Evolutionary conservation across 495 filamentous ascomycete genomes (phyloP).

Genomic region (Hyaloscypha finlandica): DNA sequence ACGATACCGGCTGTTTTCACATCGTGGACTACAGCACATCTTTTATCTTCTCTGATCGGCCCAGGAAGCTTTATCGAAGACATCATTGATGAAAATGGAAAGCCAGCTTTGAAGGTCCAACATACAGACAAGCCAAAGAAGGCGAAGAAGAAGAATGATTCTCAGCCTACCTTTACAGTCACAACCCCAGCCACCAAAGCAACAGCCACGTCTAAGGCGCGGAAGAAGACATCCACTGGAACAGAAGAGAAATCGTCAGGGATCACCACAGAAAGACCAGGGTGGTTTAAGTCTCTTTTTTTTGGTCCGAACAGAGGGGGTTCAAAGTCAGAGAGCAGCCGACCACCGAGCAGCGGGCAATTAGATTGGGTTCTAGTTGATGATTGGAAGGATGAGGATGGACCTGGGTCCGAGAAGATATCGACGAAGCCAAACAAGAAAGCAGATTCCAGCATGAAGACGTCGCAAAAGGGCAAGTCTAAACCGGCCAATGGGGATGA

Average conservation of each 20-base stretch:
- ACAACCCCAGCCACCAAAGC: conserved; percentile 20
- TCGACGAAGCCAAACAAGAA: conserved; percentile 31
- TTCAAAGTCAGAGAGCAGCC: conserved; percentile 54
- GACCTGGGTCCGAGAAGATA: conserved; percentile 24
- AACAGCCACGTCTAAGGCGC: conserved; percentile 9
- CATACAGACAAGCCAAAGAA: conserved; percentile 45
- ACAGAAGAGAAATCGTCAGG: conserved; percentile 22
- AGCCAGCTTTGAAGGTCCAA: conserved; percentile 48
- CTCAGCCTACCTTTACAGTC: conserved; percentile 28
- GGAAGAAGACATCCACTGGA: conserved; percentile 20
- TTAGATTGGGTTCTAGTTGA: conserved; percentile 75
- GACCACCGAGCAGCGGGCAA: conserved; percentile 81
- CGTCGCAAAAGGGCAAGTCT: conserved; percentile 11
- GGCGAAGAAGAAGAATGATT: conserved; percentile 38
- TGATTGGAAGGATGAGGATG: conserved; percentile 62
- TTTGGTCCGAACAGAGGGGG: conserved; percentile 51
- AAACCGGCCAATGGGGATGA: conserved; percentile 54
- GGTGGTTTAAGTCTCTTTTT: conserved; percentile 61
- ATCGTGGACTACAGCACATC: conserved; percentile 88
- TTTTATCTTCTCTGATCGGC: conserved; percentile 87
- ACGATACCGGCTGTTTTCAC: conserved; percentile 95
- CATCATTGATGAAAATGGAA: conserved; percentile 53
- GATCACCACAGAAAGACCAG: conserved; percentile 53
- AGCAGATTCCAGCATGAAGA: conserved; percentile 31
- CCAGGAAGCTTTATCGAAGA: conserved; percentile 61